Conservation (phyloP, 1,139 yeast genomes). For the Scheffersomyces illinoinensis region DNA sequence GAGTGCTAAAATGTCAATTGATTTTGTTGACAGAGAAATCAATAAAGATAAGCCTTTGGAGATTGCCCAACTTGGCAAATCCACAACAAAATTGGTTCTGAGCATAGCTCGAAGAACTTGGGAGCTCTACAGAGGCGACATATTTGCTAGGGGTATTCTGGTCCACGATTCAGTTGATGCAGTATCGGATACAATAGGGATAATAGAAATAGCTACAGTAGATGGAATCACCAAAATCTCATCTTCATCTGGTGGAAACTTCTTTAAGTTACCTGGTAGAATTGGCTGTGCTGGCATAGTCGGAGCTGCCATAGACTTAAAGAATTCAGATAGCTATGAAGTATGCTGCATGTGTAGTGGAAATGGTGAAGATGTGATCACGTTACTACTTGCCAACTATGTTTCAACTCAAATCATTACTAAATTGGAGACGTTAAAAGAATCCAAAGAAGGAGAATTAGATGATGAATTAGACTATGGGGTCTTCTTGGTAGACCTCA, state of each 20-base stretch:
- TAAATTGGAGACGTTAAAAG: conserved; percentile 2
- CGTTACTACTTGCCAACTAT: conserved; percentile 37
- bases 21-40: background rate
- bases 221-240: conserved; percentile 24
- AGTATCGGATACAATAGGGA: conserved; percentile 35
- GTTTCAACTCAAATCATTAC: conserved; percentile 16
- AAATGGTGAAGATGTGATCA: conserved; percentile 55
- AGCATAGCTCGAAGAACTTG: conserved; percentile 14
- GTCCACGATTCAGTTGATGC: background rate
- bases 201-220: conserved; percentile 14
- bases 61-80: background rate
- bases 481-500: conserved; percentile 9
- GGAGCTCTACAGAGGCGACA: conserved; percentile 11
- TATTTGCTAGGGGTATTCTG: background rate
- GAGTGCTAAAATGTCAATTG: background rate
- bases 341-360: conserved; percentile 53
- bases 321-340: conserved; percentile 11
- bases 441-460: background rate
- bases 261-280: conserved; percentile 50
- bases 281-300: conserved; percentile 55
- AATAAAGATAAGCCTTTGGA: background rate
- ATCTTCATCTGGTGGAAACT: conserved; percentile 55
- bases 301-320: conserved; percentile 44
- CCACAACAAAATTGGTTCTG: conserved; percentile 14
- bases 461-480: conserved; percentile 11